phyloP scores from a whole-genome alignment of 495 filamentous ascomycete genomes.

The Cenococcum geophilum region DNA sequence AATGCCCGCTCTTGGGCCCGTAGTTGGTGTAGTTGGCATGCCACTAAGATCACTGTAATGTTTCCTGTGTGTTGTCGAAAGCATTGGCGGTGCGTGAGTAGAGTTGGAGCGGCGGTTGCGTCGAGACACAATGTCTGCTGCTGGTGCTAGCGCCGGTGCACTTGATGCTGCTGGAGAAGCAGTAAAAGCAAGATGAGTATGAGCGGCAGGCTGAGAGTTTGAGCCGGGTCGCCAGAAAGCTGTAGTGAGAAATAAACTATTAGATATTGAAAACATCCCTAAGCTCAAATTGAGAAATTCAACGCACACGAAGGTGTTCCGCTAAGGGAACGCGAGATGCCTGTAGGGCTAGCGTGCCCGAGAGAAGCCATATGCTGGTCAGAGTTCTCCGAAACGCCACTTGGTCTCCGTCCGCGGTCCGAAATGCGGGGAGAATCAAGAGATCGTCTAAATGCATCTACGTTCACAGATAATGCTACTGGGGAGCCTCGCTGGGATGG shows the following conservation, averaged over 20 bases:
- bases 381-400: constrained; percentile 27
- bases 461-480: constrained; percentile 3
- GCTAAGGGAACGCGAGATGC: constrained; percentile 9
- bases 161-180: background rate
- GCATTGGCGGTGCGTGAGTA: constrained; percentile 22
- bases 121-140: constrained; percentile 27
- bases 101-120: constrained; percentile 30
- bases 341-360: constrained; percentile 19
- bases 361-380: constrained; percentile 25
- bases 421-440: constrained; percentile 22
- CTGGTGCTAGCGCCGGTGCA: constrained; percentile 23
- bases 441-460: constrained; percentile 8
- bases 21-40: constrained; percentile 23
- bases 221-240: constrained; percentile 20
- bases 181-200: background rate
- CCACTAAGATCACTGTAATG: constrained; percentile 27
- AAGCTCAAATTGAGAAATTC: background rate
- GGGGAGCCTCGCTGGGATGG: constrained; percentile 49
- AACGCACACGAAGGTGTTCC: constrained; percentile 19
- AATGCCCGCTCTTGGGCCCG: constrained; percentile 25
- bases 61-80: constrained; percentile 20
- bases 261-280: constrained; percentile 7
- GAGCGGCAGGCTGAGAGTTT: background rate
- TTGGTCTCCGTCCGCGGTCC: constrained; percentile 24
- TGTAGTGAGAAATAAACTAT: background rate